Evolutionary conservation across 2,329 filamentous ascomycete species (phyloP), one percentile per base, ranked within the genome.

Genomic region (Alternaria gaisen): DNA sequence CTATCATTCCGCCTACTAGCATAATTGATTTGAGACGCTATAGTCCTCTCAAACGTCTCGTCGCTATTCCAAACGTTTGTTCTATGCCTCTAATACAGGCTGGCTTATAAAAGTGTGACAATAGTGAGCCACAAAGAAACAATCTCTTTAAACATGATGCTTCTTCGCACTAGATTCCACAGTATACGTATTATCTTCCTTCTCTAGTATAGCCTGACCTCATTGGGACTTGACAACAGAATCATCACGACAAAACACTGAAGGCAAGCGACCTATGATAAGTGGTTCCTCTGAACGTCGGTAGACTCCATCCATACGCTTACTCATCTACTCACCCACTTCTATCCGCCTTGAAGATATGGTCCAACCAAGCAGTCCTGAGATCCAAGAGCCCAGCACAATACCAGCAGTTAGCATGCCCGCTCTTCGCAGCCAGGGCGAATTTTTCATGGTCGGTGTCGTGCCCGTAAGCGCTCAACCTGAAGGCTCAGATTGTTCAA

Each of bases 371-470:
- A 28, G n/a, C 10, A 22, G 26, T n/a, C 36, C n/a, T 24, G 18
- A 10, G 7, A n/a, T n/a, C 8, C 46, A 18, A 34, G 28, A 48
- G 12, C 18, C 28, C 18, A 34, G 20, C 7, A 22, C 12, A 4
- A 22, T 28, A 10, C 46, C 46, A 22, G 32, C 47, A 14, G 10
- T 11, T 10, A 44, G 43, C 16, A 53, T 38, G 48, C 30, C 51
- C 7, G 43, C 46, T 14, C 58, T 60, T 10, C 30, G 46, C 46
- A 50, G 46, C 18, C 46, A 50, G 16, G 30, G 46, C 16, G 56
- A 63, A 34, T 63, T 63, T 11, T 53, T 56, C 47, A 43, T 56
- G 47, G 40, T 14, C 2, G 41, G 41, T 18, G 22, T 63, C 11
- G 10, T 53, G 3, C 52, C 47, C 5, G 22, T 42, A 12, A 4